phyloP scores from a whole-genome alignment of 805 yeast species.

The Schizosaccharomyces cryophilus region DNA sequence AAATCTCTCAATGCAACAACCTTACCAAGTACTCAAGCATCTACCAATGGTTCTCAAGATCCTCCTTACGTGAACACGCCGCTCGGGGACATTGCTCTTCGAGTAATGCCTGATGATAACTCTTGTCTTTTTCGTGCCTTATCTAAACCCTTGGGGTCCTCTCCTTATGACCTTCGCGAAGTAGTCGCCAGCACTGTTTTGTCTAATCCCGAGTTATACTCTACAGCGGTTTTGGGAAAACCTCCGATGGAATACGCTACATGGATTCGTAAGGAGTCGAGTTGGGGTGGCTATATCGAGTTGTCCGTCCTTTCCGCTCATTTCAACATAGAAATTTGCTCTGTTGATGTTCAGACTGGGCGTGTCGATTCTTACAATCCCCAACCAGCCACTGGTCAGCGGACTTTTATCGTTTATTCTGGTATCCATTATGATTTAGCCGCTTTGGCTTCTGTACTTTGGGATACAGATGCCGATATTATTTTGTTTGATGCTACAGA shows the following conservation, averaged over 20 bases:
- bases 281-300: slow-evolving; percentile 77
- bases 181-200: slow-evolving; percentile 26
- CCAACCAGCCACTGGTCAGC: slow-evolving; percentile 14
- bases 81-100: slow-evolving; percentile 17
- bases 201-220: slow-evolving; percentile 22
- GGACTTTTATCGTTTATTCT: slow-evolving; percentile 32
- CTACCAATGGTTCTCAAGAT: not conserved
- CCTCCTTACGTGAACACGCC: slow-evolving; percentile 1
- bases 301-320: slow-evolving; percentile 33
- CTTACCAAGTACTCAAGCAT: not conserved
- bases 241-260: slow-evolving; percentile 23
- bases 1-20: no score
- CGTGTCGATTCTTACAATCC: slow-evolving; percentile 31
- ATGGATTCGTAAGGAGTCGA: slow-evolving; percentile 35
- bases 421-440: slow-evolving; percentile 56
- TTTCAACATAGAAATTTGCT: slow-evolving; percentile 27
- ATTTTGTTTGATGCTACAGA: slow-evolving; percentile 17
- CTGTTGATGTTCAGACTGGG: slow-evolving; percentile 41
- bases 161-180: slow-evolving; percentile 21
- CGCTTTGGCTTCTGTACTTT: slow-evolving; percentile 21
- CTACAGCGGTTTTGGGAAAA: slow-evolving; percentile 33
- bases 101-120: slow-evolving; percentile 51
- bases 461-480: slow-evolving; percentile 17
- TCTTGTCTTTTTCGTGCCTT: slow-evolving; percentile 53
- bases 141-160: slow-evolving; percentile 20